Percentiles rank a stretch among this genome's conserved stretches.
phyloP scores from a whole-genome alignment of 495 filamentous ascomycete genomes.

The Sabuloglossum arenarium region DNA sequence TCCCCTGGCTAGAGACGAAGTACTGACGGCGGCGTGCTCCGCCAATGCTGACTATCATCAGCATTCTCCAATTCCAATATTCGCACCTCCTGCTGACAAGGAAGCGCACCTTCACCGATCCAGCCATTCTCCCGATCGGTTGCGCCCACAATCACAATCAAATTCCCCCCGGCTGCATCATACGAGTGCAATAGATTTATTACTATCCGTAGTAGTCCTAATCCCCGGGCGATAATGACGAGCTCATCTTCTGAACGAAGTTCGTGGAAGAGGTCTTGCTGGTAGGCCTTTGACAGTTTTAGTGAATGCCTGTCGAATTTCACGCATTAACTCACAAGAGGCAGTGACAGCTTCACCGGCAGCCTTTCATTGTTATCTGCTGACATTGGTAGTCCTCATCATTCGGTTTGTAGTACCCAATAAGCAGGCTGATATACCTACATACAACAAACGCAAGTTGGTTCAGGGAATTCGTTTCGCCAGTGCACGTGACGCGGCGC shows the following conservation, averaged over 20 bases:
- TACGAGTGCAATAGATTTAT: conserved; percentile 92
- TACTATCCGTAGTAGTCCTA: conserved; percentile 74
- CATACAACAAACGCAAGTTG: neutral
- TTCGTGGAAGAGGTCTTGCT: conserved; percentile 84
- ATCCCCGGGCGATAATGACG: conserved; percentile 72
- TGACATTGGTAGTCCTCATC: neutral
- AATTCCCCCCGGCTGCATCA: conserved; percentile 84
- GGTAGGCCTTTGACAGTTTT: conserved; percentile 35
- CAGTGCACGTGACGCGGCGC: neutral
- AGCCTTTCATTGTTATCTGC: conserved; percentile 14
- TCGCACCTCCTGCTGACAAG: neutral
- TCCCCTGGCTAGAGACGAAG: conserved; percentile 54
- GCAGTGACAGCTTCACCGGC: conserved; percentile 82
- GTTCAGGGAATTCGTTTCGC: neutral
- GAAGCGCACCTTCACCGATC: conserved; percentile 50
- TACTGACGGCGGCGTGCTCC: conserved; percentile 78
- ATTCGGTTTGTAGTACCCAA: neutral
- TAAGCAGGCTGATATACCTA: neutral
- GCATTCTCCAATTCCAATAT: neutral
- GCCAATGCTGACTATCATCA: conserved; percentile 39
- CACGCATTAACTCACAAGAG: conserved; percentile 38
- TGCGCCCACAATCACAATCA: conserved; percentile 77
- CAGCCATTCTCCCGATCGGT: conserved; percentile 85
- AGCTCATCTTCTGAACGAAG: conserved; percentile 82
- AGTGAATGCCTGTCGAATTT: conserved; percentile 1